A percentile compares a stretch with the other conserved stretches of the same genome.
These are phyloP conservation scores for Moringa oleifera DNA, from an alignment of 345 rosid genomes.

Conservation along the genomic window DNA sequence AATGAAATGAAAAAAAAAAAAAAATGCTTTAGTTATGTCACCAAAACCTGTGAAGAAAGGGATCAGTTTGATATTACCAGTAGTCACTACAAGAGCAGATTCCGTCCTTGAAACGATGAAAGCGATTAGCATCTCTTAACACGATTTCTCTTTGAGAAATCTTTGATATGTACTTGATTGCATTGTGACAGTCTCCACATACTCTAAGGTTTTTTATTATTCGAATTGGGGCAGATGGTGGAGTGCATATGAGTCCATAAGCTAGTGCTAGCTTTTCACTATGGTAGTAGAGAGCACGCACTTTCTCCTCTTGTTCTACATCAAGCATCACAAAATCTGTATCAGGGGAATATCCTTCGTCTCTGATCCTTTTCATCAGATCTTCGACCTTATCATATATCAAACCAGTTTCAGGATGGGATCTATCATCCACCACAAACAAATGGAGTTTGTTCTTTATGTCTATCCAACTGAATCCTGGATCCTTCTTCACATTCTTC, in stretches of 20 bases:
- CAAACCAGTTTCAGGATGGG: conserved; percentile 34
- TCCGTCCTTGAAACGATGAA: conserved; percentile 43
- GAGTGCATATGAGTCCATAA: conserved; percentile 39
- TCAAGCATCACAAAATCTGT: conserved; percentile 42
- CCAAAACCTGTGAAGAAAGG: conserved; percentile 11
- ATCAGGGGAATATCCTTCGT: conserved; percentile 49
- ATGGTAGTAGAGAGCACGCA: conserved; percentile 32
- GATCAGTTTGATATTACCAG: conserved; percentile 16
- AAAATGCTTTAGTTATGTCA: too few species aligned
- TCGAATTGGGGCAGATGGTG: conserved; percentile 30
- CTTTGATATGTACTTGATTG: conserved; percentile 39
- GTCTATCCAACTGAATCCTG: conserved; percentile 64
- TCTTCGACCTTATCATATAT: conserved; percentile 34
- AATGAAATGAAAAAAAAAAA: too few species aligned
- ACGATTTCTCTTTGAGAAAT: conserved; percentile 39
- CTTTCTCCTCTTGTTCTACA: conserved; percentile 57
- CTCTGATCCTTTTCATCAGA: conserved; percentile 38
- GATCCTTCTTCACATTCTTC: conserved; percentile 49
- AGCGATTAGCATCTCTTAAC: conserved; percentile 49
- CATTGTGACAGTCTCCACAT: conserved; percentile 47
- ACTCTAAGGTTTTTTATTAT: conserved; percentile 43
- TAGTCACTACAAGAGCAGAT: conserved; percentile 40
- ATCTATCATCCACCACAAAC: conserved; percentile 47
- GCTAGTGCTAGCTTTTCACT: conserved; percentile 50
- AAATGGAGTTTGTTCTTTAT: conserved; percentile 40